Evolutionary conservation across 306 rosid genomes (phyloP).

Genomic region (Herpetospermum pedunculosum): DNA sequence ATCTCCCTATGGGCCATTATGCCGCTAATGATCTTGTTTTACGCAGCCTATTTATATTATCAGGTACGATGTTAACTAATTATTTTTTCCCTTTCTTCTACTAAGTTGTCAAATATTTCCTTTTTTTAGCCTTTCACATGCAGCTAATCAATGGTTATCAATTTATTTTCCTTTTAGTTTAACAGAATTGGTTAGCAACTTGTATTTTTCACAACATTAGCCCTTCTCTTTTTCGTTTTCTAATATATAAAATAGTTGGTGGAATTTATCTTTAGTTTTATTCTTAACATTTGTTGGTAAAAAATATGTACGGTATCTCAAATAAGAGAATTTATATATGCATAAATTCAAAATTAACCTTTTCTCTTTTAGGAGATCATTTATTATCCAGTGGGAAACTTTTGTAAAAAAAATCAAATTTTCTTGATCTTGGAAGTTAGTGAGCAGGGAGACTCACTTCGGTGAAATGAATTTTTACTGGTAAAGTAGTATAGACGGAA

Average conservation of each 20-base stretch:
- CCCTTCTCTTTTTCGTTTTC: background rate
- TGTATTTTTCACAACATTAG: background rate
- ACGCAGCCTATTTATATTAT: constrained; percentile 63
- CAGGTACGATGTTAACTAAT: constrained; percentile 40
- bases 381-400: background rate
- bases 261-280: no score
- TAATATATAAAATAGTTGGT: no score
- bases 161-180: background rate
- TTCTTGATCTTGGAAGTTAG: background rate
- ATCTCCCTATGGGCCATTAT: constrained; percentile 82
- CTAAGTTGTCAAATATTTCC: background rate
- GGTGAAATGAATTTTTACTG: background rate
- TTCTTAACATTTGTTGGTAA: background rate
- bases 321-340: no score
- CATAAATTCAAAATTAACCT: background rate
- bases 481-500: background rate
- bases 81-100: background rate
- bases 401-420: background rate
- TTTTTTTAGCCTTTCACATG: background rate
- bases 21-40: constrained; percentile 72
- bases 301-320: no score
- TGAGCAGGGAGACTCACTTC: background rate
- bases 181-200: background rate
- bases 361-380: background rate
- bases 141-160: background rate